phyloP scores from a whole-genome alignment of 495 filamentous ascomycete species.

The Hyaloscypha variabilis region DNA sequence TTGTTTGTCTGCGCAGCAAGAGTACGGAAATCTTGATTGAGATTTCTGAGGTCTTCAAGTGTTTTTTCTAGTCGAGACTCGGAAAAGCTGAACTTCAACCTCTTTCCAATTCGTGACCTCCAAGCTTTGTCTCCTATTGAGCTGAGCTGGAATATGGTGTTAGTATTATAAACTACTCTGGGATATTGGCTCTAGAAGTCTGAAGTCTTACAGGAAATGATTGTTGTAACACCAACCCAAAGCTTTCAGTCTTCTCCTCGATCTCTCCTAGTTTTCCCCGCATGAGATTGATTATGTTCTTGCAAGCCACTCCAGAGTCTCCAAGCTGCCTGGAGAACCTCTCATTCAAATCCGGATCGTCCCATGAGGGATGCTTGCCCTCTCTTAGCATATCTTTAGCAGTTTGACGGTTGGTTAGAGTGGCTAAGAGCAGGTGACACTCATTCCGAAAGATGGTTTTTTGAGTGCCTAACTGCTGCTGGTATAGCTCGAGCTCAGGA shows the following conservation, averaged over 20 bases:
- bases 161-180: not conserved
- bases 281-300: slow-evolving; percentile 15
- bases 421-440: slow-evolving; percentile 17
- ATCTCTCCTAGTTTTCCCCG: slow-evolving; percentile 11
- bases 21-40: slow-evolving; percentile 20
- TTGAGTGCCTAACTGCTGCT: slow-evolving; percentile 20
- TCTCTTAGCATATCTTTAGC: slow-evolving; percentile 22
- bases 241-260: slow-evolving; percentile 16
- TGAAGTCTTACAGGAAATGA: slow-evolving; percentile 17
- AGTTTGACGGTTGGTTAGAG: slow-evolving; percentile 7
- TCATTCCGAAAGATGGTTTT: slow-evolving; percentile 27
- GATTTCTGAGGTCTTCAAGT: slow-evolving; percentile 13
- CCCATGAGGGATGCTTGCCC: slow-evolving; percentile 12
- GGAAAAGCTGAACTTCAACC: slow-evolving; percentile 24
- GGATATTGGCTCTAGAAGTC: not conserved
- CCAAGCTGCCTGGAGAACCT: slow-evolving; percentile 19
- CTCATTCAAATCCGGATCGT: slow-evolving; percentile 15
- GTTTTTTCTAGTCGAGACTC: slow-evolving; percentile 13
- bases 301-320: slow-evolving; percentile 17
- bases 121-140: slow-evolving; percentile 21
- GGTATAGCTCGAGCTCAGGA: slow-evolving; percentile 13
- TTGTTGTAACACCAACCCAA: slow-evolving; percentile 17
- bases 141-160: slow-evolving; percentile 5
- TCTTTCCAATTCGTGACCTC: slow-evolving; percentile 16
- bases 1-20: slow-evolving; percentile 19